Evolutionary conservation across 2,329 filamentous ascomycete genomes (phyloP).

Genomic region (Colletotrichum sp.): DNA sequence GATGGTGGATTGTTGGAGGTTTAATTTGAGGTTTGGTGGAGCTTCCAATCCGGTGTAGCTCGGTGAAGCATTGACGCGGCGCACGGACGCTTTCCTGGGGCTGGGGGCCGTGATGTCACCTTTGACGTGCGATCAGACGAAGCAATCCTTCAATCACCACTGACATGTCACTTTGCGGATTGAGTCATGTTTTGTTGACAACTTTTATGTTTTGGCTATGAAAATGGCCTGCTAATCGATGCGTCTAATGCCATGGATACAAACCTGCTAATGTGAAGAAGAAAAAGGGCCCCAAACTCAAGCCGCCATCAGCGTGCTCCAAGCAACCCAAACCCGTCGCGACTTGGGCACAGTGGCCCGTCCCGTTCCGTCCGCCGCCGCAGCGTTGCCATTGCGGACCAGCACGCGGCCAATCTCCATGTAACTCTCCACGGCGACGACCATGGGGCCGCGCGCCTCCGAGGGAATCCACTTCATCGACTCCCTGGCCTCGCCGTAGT

Average conservation of each 20-base stretch:
- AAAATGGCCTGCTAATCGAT: conserved; percentile 5
- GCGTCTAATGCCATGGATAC: not conserved
- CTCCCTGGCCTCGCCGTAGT: conserved; percentile 59
- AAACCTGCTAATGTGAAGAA: not conserved
- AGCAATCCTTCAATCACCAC: not conserved
- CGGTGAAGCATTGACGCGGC: not conserved
- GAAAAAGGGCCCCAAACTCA: not conserved
- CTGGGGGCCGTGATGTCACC: conserved; percentile 6
- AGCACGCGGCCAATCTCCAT: conserved; percentile 77
- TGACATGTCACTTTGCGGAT: not conserved
- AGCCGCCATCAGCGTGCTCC: conserved; percentile 50
- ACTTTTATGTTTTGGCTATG: not conserved
- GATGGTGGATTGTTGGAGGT: not conserved
- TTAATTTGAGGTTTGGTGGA: not conserved
- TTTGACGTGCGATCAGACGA: not conserved
- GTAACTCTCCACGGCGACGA: conserved; percentile 76
- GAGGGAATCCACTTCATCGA: conserved; percentile 67
- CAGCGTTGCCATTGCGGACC: conserved; percentile 23
- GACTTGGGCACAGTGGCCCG: conserved; percentile 48
- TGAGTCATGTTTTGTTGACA: not conserved
- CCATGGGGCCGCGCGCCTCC: conserved; percentile 66
- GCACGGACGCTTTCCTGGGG: not conserved
- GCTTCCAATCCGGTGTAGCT: not conserved
- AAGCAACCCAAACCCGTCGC: conserved; percentile 61
- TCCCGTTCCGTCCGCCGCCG: conserved; percentile 24